Conservation (phyloP, 306 rosid genomes). For the Ziziphus jujuba region DNA sequence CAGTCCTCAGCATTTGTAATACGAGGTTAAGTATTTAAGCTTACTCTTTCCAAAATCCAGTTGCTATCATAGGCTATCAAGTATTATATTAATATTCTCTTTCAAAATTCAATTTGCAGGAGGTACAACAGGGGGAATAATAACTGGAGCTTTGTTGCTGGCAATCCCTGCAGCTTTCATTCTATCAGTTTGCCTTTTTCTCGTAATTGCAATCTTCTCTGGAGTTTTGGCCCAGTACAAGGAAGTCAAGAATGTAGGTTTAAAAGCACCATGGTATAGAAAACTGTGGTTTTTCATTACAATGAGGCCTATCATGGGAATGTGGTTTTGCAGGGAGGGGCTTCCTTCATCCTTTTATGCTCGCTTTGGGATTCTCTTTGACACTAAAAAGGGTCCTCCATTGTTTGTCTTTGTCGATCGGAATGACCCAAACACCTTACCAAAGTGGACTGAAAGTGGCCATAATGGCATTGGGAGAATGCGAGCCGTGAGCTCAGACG, state of each 20-base stretch:
- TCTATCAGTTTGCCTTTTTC: conserved; percentile 48
- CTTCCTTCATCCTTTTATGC: conserved; percentile 49
- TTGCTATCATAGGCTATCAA: conserved; percentile 2
- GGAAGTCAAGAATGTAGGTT: conserved; percentile 38
- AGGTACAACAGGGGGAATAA: conserved; percentile 55
- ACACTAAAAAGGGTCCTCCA: conserved; percentile 50
- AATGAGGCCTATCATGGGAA: conserved; percentile 47
- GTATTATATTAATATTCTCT: conserved; percentile 16
- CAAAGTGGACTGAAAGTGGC: conserved; percentile 41
- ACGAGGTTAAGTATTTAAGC: conserved; percentile 33
- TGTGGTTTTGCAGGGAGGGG: conserved; percentile 56
- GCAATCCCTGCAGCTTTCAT: conserved; percentile 63
- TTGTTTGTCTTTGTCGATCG: conserved; percentile 36
- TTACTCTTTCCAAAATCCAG: background rate
- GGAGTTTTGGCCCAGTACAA: conserved; percentile 47
- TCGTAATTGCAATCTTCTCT: conserved; percentile 44
- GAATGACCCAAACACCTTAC: conserved; percentile 36
- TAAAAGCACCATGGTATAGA: conserved; percentile 39
- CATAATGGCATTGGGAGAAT: conserved; percentile 39
- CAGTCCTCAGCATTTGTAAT: conserved; percentile 59
- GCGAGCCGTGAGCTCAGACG: conserved; percentile 38
- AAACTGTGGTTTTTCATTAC: conserved; percentile 41
- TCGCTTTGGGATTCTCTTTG: conserved; percentile 57
- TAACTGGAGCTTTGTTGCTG: conserved; percentile 52
- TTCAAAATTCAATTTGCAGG: conserved; percentile 41